phyloP scores from a whole-genome alignment of 225 moss, liverwort and hornwort genomes.

The Marchantia polymorpha region DNA sequence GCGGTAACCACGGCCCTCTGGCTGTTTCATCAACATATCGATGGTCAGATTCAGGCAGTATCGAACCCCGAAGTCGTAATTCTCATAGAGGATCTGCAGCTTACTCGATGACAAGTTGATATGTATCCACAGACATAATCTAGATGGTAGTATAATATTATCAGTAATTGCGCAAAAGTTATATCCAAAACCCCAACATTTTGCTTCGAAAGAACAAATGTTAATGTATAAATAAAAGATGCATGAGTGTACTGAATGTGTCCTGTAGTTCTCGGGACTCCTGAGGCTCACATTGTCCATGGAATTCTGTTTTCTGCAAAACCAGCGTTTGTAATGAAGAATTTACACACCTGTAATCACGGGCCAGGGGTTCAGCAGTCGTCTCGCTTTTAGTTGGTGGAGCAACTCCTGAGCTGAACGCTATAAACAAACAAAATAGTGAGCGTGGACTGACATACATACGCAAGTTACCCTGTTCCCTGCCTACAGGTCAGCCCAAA shows the following conservation, averaged over 20 bases:
- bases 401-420: slow-evolving; percentile 33
- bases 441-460: background rate
- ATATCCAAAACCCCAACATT: no score
- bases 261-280: no score
- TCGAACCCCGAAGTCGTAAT: background rate
- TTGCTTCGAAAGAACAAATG: no score
- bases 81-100: background rate
- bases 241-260: no score
- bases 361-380: slow-evolving; percentile 7
- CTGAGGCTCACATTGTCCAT: no score
- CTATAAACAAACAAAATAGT: slow-evolving; percentile 27
- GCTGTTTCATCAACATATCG: slow-evolving; percentile 45
- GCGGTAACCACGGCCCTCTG: slow-evolving; percentile 94
- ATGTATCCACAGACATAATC: background rate
- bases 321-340: background rate
- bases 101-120: background rate
- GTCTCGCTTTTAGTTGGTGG: slow-evolving; percentile 20
- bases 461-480: no score
- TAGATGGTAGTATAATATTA: background rate
- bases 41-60: background rate
- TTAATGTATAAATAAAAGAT: no score
- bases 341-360: slow-evolving; percentile 32
- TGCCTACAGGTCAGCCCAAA: background rate
- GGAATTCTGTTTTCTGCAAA: background rate
- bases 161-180: background rate